Conservation (phyloP, 2,329 filamentous ascomycete species). For the Incumbomyces lentus region DNA sequence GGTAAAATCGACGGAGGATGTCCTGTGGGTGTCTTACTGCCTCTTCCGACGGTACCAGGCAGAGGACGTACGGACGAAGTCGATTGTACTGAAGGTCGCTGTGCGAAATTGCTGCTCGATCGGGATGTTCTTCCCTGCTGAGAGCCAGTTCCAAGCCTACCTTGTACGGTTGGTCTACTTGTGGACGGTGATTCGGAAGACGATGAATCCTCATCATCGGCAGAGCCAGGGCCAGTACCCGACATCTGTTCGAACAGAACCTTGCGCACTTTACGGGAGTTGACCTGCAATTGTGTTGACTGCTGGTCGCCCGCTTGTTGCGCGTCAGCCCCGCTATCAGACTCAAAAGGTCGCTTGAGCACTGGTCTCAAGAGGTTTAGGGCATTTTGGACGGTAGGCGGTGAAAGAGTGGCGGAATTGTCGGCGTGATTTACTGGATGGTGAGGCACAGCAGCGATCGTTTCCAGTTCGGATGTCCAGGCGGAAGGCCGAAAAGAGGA, state of each 20-base stretch:
- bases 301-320: constrained; percentile 8
- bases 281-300: constrained; percentile 4
- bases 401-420: constrained; percentile 6
- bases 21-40: constrained; percentile 15
- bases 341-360: constrained; percentile 16
- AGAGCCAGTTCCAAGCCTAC: neutral
- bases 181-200: constrained; percentile 8
- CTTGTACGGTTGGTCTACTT: neutral
- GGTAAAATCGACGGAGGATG: constrained; percentile 33
- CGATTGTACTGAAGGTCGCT: neutral
- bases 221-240: constrained; percentile 14
- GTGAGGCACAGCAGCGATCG: constrained; percentile 7
- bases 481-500: constrained; percentile 8
- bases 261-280: constrained; percentile 9
- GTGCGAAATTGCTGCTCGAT: neutral
- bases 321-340: constrained; percentile 9
- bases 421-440: neutral
- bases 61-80: neutral
- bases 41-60: constrained; percentile 3
- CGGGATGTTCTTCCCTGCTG: neutral
- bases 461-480: constrained; percentile 8
- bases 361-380: constrained; percentile 15
- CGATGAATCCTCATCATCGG: constrained; percentile 18
- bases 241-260: constrained; percentile 21
- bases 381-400: neutral